These are phyloP conservation scores for Triticum timopheevii DNA, from an alignment of 176 grass and related monocot species.

Conservation along the genomic window DNA sequence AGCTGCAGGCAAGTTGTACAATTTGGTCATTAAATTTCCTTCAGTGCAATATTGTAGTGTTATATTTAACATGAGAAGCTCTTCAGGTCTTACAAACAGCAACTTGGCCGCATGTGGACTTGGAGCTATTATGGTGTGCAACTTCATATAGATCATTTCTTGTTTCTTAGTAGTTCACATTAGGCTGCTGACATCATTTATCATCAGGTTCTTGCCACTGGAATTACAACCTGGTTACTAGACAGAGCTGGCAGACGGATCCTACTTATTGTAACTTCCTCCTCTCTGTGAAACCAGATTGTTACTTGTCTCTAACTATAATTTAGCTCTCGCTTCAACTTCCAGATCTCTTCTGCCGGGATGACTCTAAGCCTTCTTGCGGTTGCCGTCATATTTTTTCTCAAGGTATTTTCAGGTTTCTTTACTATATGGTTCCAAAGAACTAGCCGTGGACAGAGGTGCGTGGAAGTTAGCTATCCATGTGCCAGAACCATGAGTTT, in stretches of 20 bases:
- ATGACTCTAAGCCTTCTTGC: constrained; percentile 82
- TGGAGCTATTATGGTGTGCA: constrained; percentile 84
- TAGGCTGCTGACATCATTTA: constrained; percentile 15
- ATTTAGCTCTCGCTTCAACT: constrained; percentile 36
- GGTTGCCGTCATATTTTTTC: constrained; percentile 77
- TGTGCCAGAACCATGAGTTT: no score
- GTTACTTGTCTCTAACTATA: constrained; percentile 8
- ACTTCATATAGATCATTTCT: background rate
- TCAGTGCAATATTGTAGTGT: no score
- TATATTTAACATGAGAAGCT: constrained; percentile 19
- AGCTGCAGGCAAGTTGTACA: constrained; percentile 57
- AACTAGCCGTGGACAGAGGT: no score
- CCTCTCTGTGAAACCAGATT: background rate
- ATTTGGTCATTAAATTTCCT: background rate
- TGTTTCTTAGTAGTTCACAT: background rate
- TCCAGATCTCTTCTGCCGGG: constrained; percentile 64
- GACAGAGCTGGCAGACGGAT: constrained; percentile 90
- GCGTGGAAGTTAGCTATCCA: no score
- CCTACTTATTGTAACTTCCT: constrained; percentile 79
- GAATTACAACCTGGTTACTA: constrained; percentile 84
- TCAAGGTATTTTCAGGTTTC: constrained; percentile 54
- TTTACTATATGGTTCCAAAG: background rate
- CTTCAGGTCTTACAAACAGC: constrained; percentile 83
- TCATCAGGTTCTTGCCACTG: constrained; percentile 80
- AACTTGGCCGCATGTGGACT: constrained; percentile 83